These are phyloP conservation scores for Phoenix dactylifera DNA, from an alignment of 176 grass and related monocot genomes.

Conservation along the genomic window DNA sequence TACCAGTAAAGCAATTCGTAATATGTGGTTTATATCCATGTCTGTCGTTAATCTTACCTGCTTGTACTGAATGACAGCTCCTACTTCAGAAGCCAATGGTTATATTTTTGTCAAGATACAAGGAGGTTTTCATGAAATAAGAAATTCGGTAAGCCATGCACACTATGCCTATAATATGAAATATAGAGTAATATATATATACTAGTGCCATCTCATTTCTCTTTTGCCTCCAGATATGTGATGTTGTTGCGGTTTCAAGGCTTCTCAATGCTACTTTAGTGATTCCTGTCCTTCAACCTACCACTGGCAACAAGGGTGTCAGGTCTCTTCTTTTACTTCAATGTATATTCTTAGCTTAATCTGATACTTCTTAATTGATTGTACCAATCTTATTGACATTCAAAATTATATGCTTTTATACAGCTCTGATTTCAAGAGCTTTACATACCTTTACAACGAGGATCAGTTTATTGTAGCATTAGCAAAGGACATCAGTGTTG, in stretches of 20 bases:
- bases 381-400: no score
- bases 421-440: conserved; percentile 4
- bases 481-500: background rate
- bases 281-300: background rate
- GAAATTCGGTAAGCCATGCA: background rate
- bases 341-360: background rate
- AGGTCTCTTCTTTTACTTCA: background rate
- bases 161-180: no score
- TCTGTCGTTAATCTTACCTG: no score
- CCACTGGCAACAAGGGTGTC: conserved; percentile 3
- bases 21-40: no score
- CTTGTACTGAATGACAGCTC: background rate
- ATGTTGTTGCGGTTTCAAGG: conserved; percentile 3
- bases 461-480: conserved; percentile 3
- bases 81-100: background rate
- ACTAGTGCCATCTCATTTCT: background rate
- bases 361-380: no score
- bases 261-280: conserved; percentile 6
- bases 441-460: conserved; percentile 1
- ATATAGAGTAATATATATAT: background rate
- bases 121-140: conserved; percentile 5
- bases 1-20: no score
- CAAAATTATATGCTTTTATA: background rate
- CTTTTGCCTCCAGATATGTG: background rate
- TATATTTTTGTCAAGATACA: conserved; percentile 3